A percentile compares a stretch with the other conserved stretches of the same genome.
These are phyloP conservation scores for Neurospora sp. DNA, from an alignment of 2,329 filamentous ascomycete species.

Conservation along the genomic window DNA sequence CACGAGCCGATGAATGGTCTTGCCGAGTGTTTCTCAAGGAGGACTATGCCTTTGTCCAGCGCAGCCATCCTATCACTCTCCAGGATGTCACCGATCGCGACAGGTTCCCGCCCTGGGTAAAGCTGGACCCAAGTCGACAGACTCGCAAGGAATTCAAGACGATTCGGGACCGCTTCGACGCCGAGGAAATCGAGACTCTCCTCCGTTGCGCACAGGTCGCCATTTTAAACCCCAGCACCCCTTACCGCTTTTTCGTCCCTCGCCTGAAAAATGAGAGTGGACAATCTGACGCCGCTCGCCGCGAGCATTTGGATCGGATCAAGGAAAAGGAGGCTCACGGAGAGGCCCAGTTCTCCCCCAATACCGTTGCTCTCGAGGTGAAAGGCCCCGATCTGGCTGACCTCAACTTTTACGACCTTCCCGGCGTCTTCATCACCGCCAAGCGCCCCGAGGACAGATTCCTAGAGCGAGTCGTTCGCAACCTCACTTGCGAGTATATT, in stretches of 20 bases:
- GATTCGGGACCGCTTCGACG: slow-evolving; percentile 48
- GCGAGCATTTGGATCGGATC: slow-evolving; percentile 7
- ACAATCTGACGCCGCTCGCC: slow-evolving; percentile 8
- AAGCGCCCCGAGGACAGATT: slow-evolving; percentile 55
- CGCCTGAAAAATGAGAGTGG: slow-evolving; percentile 21
- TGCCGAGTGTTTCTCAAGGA: slow-evolving; percentile 58
- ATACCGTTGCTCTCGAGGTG: slow-evolving; percentile 69
- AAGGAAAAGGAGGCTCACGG: slow-evolving; percentile 28
- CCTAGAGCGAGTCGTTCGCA: slow-evolving; percentile 61
- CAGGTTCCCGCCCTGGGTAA: slow-evolving; percentile 58
- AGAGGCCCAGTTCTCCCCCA: slow-evolving; percentile 67
- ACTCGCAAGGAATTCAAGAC: slow-evolving; percentile 47
- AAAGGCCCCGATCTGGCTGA: slow-evolving; percentile 61
- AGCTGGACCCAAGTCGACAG: slow-evolving; percentile 33
- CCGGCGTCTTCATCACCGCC: slow-evolving; percentile 67
- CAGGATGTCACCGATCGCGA: slow-evolving; percentile 38
- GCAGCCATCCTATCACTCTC: slow-evolving; percentile 29
- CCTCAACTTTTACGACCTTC: slow-evolving; percentile 76
- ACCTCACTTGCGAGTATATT: slow-evolving; percentile 63
- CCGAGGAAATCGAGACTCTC: slow-evolving; percentile 53
- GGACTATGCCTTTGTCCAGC: slow-evolving; percentile 49
- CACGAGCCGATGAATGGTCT: slow-evolving; percentile 50
- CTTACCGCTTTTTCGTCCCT: slow-evolving; percentile 45
- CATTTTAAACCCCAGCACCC: slow-evolving; percentile 55
- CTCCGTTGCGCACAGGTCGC: slow-evolving; percentile 70